Evolutionary conservation across 2,329 filamentous ascomycete genomes (phyloP), one percentile per base, ranked within the genome.

Genomic region (Diaporthe citriasiana): DNA sequence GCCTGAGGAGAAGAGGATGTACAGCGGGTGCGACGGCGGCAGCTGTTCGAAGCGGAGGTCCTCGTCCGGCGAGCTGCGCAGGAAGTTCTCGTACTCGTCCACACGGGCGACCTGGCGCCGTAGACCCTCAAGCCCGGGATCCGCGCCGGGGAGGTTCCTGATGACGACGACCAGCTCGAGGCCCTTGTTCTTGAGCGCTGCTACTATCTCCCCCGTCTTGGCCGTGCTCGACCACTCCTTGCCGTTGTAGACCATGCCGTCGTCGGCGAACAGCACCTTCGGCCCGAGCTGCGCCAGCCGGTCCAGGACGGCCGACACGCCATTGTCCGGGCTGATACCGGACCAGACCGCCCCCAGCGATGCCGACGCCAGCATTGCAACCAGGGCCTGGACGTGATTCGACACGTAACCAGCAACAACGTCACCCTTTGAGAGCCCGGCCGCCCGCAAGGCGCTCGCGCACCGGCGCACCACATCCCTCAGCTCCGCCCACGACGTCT

Each of bases 281-380:
- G 97, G 96, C 75, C 92, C 90, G 77, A 98, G 97, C 85, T 98
- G 97, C 59, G 89, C 89, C 75, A 98, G 85, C 10, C 97, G 90
- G 81, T 98, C 97, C 35, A 98, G 85, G 0, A 98, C 95, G 22
- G 95, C 96, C 78, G 94, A 94, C 2, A 97, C 94, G 15, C 96
- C 96, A 22, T 93, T 98, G 82, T 98, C 96, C 3, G 96, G 95
- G 79, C 94, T 97, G 65, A 98, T 94, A 9, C 94, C 94, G 0
- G 95, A 98, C 96, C 96, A 98, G 50, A 98, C 90, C 22, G 94
- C 95, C 40, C 97, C 97, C 2, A 98, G 83, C 0, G 94, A 91
- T 0, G 95, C 92, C 0, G 95, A 90, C 1, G 94, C 94, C 42
- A 99, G 88, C 92, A 97, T 97, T 27, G 95, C 94, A 15, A 98